Percentiles rank a stretch among this genome's conserved stretches.
phyloP scores from a whole-genome alignment of 768 basidiomycete species.

The Rhizopogon roseolus region DNA sequence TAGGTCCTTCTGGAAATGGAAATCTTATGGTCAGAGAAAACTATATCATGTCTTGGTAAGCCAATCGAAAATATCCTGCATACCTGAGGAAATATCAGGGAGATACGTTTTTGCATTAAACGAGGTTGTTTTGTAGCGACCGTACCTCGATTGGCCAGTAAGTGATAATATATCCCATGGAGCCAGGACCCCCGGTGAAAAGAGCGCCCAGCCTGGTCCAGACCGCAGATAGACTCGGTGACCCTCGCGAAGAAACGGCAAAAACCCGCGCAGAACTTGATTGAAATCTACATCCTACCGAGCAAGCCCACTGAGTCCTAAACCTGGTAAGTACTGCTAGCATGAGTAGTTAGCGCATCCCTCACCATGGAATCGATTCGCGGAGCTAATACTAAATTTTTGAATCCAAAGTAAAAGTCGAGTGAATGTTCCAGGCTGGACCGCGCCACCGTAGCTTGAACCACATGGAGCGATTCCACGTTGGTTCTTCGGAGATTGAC shows the following conservation, averaged over 20 bases:
- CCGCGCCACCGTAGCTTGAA: background rate
- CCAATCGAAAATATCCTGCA: conserved; percentile 1
- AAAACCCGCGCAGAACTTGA: too few species aligned
- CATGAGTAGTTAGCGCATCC: too few species aligned
- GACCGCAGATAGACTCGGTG: too few species aligned
- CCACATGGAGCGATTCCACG: too few species aligned
- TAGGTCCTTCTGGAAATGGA: background rate
- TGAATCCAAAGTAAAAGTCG: background rate
- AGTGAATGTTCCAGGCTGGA: background rate
- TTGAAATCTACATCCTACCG: too few species aligned
- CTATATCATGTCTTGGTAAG: background rate
- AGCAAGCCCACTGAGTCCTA: too few species aligned
- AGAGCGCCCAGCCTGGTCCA: too few species aligned
- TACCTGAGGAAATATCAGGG: conserved; percentile 4
- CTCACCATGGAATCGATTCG: background rate
- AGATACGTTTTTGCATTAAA: conserved; percentile 10
- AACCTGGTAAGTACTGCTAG: too few species aligned
- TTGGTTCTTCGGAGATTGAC: too few species aligned
- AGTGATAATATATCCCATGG: background rate
- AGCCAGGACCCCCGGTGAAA: background rate
- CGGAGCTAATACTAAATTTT: too few species aligned
- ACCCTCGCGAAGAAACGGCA: too few species aligned
- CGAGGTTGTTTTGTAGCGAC: background rate
- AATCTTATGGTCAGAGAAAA: background rate
- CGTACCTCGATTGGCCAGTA: background rate